Conservation (phyloP, 148 eudicot genomes). For the Heliamphora exappendiculata region DNA sequence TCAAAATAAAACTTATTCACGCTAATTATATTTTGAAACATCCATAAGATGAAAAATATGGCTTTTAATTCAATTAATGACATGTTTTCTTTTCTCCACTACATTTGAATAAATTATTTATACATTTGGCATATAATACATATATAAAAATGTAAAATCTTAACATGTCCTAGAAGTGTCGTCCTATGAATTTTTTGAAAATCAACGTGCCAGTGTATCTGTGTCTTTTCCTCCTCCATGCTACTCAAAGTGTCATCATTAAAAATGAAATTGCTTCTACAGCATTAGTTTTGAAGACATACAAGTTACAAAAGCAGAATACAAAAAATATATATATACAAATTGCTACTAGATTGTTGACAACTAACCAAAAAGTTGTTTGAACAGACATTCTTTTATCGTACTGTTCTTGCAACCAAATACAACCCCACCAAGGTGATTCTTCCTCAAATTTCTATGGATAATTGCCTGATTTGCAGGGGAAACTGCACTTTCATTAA, state of each 20-base stretch:
- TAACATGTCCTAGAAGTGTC: too few relatives aligned
- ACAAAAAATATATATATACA: background rate
- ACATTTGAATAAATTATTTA: too few relatives aligned
- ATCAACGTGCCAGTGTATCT: too few relatives aligned
- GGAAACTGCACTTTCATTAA: slow-evolving; percentile 13
- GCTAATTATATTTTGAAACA: too few relatives aligned
- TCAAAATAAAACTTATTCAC: too few relatives aligned
- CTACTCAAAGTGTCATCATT: background rate
- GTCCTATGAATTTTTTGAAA: too few relatives aligned
- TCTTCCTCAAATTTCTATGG: slow-evolving; percentile 46
- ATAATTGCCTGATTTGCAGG: background rate
- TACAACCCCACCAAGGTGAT: slow-evolving; percentile 64
- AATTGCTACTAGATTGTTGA: background rate
- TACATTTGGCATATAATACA: too few relatives aligned
- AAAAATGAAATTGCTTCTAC: background rate
- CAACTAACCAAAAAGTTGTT: slow-evolving; percentile 76
- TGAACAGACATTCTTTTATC: slow-evolving; percentile 56
- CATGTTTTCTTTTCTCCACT: too few relatives aligned
- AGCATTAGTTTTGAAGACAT: background rate
- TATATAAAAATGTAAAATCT: too few relatives aligned
- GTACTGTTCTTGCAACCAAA: slow-evolving; percentile 69
- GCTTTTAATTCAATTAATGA: too few relatives aligned
- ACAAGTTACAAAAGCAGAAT: background rate
- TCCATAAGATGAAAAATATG: too few relatives aligned
- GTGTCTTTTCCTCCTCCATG: too few relatives aligned